These are phyloP conservation scores for Saxophila tyrrhenica DNA, from an alignment of 495 filamentous ascomycete genomes.

Conservation along the genomic window DNA sequence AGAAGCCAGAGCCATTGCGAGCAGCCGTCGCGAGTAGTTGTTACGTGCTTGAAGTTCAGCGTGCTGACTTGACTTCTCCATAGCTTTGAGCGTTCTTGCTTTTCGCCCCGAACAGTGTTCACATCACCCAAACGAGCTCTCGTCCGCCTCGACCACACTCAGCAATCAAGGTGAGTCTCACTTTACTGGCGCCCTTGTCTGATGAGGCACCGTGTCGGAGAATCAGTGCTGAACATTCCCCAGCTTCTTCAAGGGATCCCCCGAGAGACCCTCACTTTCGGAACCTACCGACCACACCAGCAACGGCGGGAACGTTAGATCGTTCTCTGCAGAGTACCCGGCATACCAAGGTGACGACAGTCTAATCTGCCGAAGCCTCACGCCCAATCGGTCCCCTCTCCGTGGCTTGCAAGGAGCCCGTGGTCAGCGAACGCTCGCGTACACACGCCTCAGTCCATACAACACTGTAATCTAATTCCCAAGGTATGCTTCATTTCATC, in stretches of 20 bases:
- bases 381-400: conserved; percentile 21
- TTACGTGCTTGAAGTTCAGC: neutral
- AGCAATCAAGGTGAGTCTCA: neutral
- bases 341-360: conserved; percentile 14
- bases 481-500: conserved; percentile 19
- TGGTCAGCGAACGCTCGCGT: conserved; percentile 2
- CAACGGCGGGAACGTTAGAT: conserved; percentile 32
- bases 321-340: conserved; percentile 28
- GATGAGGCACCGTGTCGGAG: neutral
- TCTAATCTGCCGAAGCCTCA: conserved; percentile 11
- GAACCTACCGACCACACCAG: conserved; percentile 9
- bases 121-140: neutral
- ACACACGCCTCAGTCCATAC: conserved; percentile 4
- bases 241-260: conserved; percentile 13
- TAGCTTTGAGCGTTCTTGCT: conserved; percentile 1
- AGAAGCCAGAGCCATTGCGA: neutral
- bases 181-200: conserved; percentile 2
- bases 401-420: conserved; percentile 20
- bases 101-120: neutral
- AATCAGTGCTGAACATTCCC: conserved; percentile 15
- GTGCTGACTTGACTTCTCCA: neutral
- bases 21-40: too few species aligned
- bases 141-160: neutral
- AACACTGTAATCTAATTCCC: conserved; percentile 22
- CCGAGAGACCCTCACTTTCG: conserved; percentile 2